Base-by-base conservation (phyloP, 108 stramenopile genomes). In the Skeletonema marinoi region DNA sequence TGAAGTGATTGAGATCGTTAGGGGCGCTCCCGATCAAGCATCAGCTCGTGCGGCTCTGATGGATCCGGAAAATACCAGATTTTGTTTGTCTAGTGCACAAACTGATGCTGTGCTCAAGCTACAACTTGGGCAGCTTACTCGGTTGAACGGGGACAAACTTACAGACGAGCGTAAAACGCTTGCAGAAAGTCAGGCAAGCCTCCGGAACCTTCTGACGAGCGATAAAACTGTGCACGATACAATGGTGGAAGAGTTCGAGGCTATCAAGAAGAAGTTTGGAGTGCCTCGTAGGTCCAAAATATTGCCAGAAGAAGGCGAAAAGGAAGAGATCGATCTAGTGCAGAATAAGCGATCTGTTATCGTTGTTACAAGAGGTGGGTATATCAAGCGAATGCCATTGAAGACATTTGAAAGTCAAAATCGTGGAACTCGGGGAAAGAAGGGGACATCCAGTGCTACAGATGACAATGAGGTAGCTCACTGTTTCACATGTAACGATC, bases 301-400 rank as follows among this genome's bases (percentile, higher is more conserved):
- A 63, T 63, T 88, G 56, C 64, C 74, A 0, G 90, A 95, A 6
- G 96, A 95, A 33, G 93, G 87, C 33, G 96, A 96, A 64, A 80
- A 97, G 2, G 68, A 73, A n/a, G 97, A 96, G 46, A 86, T 97
- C 32, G 96, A 97, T 75, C 74, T 97, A 62, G 76, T 98, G 60
- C 85, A 87, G 39, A 98, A 98, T 75, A 86, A 88, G 17, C 72
- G 93, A 50, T 92, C 92, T 11, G 96, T 98, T 30, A 94, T 98
- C 64, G 93, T 98, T 35, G 90, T 98, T 6, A 98, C 97, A 7
- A 74, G 91, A 21, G 90, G 91, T 58, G 97, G 98, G 19, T 98
- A 98, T 82, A 95, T 98, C 71, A 98, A 98, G 71, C 88, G 98
- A 32, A 97, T 98, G 97, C 94, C 96, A 32, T 75, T 98, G 16